Base-by-base conservation (phyloP, 305 asterid species). In the Fraxinus platypoda region DNA sequence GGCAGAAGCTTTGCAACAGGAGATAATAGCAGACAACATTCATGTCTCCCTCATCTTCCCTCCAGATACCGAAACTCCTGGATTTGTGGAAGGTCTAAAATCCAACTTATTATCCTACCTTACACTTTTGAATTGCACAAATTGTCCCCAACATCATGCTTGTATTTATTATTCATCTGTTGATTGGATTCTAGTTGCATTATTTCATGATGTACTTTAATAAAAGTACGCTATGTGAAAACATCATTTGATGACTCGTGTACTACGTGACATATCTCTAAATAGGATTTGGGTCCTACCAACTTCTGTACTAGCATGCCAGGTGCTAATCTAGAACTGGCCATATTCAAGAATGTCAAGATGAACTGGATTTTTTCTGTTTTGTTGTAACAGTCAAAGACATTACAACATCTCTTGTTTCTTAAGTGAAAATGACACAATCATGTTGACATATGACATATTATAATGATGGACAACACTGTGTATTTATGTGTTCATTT, bases 1-100 rank as follows among this genome's bases (percentile, higher is more conserved):
- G 95, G 98, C 98, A 54, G 99, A 97, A 89, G 92, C 99, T 38
- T 81, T 97, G 85, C 99, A 92, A 81, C 99, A 96, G 21, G 99
- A 96, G 89, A 87, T 90, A 43, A 89, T 96, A 84, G 86, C 92
- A 13, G 92, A 94, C 77, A 86, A 96, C 89, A 94, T 96, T 86
- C 99, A 94, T 59, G 91, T 96, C 80, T 93, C 98, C 49, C 93
- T 96, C 76, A 89, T 96, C 83, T 96, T 93, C 81, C 98, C 99
- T 43, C 98, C 99, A 0, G 98, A 94, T 86, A 96, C 98, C 2
- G 98, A 96, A 75, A 96, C 99, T 73, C 98, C 98, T 74, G 99
- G 98, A 38, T 88, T 92, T 62, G 94, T 86, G 0, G 97, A 96
- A 96, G 98, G 98, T 96, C 68, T 71, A 79, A 76, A 75, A 11